Conservation (phyloP, 2,329 filamentous ascomycete species). For the Didymellaceae sp. region DNA sequence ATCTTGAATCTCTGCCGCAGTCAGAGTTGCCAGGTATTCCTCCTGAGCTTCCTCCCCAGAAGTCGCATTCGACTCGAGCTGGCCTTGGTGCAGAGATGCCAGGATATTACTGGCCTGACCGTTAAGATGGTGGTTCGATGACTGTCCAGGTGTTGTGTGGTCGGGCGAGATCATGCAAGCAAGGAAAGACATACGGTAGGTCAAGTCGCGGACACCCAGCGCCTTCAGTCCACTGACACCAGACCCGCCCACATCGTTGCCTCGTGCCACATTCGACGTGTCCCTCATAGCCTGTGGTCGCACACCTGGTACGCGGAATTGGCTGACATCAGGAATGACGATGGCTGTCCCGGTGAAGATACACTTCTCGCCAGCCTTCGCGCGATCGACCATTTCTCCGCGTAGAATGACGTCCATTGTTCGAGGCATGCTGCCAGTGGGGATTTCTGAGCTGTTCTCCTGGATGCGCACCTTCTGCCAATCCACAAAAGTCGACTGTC, state of each 20-base stretch:
- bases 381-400: conserved; percentile 95
- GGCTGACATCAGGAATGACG: conserved; percentile 95
- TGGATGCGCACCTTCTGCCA: conserved; percentile 99
- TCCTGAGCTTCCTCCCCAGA: conserved; percentile 86
- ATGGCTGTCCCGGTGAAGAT: conserved; percentile 97
- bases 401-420: conserved; percentile 97
- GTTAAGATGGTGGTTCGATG: conserved; percentile 70
- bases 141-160: conserved; percentile 77
- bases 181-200: conserved; percentile 94
- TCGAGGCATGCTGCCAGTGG: conserved; percentile 96
- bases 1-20: conserved; percentile 86
- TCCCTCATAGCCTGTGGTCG: conserved; percentile 85
- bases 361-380: conserved; percentile 97
- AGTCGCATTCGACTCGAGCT: conserved; percentile 65
- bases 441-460: conserved; percentile 97
- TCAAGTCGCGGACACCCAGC: conserved; percentile 91
- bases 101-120: conserved; percentile 85
- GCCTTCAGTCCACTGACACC: conserved; percentile 90
- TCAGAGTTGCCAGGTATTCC: conserved; percentile 85
- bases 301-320: conserved; percentile 86
- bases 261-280: conserved; percentile 73
- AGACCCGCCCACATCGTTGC: conserved; percentile 79
- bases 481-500: conserved; percentile 96
- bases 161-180: conserved; percentile 96
- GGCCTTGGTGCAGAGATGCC: conserved; percentile 77